Percentiles rank a stretch among this genome's conserved stretches.
phyloP scores from a whole-genome alignment of 1,139 yeast genomes.

The Barnettozyma hawaiiensis region DNA sequence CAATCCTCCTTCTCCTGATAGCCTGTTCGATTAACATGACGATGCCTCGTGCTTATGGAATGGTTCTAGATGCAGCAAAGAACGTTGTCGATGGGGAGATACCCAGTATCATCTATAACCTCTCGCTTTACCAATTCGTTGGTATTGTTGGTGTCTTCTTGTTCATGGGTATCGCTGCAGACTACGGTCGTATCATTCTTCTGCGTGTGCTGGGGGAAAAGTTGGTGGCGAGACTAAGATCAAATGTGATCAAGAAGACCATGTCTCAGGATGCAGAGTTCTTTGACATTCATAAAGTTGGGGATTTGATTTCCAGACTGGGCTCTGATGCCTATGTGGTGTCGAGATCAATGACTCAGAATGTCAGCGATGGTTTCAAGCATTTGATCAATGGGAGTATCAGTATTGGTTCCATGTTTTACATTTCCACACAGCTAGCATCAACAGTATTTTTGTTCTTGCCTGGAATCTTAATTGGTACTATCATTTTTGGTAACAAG shows the following conservation, averaged over 20 bases:
- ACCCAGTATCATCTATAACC: slow-evolving; percentile 39
- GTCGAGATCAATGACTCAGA: slow-evolving; percentile 80
- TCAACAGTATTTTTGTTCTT: slow-evolving; percentile 68
- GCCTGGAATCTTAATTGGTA: slow-evolving; percentile 76
- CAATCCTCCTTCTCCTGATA: slow-evolving; percentile 54
- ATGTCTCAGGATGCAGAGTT: slow-evolving; percentile 87
- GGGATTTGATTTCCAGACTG: slow-evolving; percentile 84
- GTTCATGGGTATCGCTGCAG: slow-evolving; percentile 65
- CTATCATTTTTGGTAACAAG: slow-evolving; percentile 71
- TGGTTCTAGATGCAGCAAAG: slow-evolving; percentile 59
- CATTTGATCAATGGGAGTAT: slow-evolving; percentile 74
- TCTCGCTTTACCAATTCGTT: slow-evolving; percentile 44
- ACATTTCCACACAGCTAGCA: slow-evolving; percentile 76
- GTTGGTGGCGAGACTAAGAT: slow-evolving; percentile 74
- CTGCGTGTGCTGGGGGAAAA: slow-evolving; percentile 79
- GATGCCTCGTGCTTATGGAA: slow-evolving; percentile 78
- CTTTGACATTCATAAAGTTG: slow-evolving; percentile 88
- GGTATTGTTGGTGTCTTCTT: slow-evolving; percentile 49
- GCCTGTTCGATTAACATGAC: slow-evolving; percentile 65
- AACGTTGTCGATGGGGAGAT: slow-evolving; percentile 36
- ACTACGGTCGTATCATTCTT: slow-evolving; percentile 72
- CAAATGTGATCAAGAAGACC: slow-evolving; percentile 69
- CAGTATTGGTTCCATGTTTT: slow-evolving; percentile 84
- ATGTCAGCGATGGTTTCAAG: slow-evolving; percentile 85
- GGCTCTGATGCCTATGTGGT: slow-evolving; percentile 90